These are phyloP conservation scores for Psilocybe cyanescens DNA, from an alignment of 768 basidiomycete genomes.

Conservation along the genomic window DNA sequence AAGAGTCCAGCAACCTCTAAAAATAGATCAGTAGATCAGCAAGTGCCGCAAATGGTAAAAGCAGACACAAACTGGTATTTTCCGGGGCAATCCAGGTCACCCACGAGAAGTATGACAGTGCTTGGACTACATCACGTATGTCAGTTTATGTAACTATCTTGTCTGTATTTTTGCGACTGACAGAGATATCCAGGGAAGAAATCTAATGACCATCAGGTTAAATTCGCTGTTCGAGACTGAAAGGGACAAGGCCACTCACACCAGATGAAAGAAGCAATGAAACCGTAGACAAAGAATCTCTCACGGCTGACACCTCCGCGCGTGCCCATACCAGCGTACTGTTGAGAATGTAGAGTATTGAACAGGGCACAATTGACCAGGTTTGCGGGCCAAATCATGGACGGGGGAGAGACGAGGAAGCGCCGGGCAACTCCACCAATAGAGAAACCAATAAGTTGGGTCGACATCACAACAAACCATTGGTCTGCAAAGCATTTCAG, in stretches of 20 bases:
- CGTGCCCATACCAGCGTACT: constrained; percentile 65
- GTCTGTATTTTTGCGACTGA: constrained; percentile 18
- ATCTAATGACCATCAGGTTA: constrained; percentile 30
- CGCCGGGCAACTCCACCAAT: constrained; percentile 73
- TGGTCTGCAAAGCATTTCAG: constrained; percentile 46
- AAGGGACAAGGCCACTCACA: constrained; percentile 39
- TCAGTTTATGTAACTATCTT: not conserved
- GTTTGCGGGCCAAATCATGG: constrained; percentile 71
- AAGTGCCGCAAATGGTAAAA: not conserved
- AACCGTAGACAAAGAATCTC: constrained; percentile 69
- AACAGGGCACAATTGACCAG: constrained; percentile 74
- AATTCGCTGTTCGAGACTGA: not conserved
- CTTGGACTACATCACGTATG: constrained; percentile 37
- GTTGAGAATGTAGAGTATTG: constrained; percentile 75
- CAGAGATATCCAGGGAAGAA: constrained; percentile 47
- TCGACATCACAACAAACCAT: constrained; percentile 73
- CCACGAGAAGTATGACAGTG: constrained; percentile 62
- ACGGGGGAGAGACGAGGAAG: constrained; percentile 71
- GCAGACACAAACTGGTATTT: constrained; percentile 34
- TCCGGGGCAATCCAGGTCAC: constrained; percentile 58
- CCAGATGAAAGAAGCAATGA: constrained; percentile 60
- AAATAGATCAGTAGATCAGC: constrained; percentile 4
- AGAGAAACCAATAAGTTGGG: constrained; percentile 76
- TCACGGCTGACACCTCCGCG: constrained; percentile 67
- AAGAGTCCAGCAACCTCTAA: constrained; percentile 50